A percentile compares a stretch with the other conserved stretches of the same genome.
phyloP scores from a whole-genome alignment of 202 grass and related monocot species.

The Panicum hallii region DNA sequence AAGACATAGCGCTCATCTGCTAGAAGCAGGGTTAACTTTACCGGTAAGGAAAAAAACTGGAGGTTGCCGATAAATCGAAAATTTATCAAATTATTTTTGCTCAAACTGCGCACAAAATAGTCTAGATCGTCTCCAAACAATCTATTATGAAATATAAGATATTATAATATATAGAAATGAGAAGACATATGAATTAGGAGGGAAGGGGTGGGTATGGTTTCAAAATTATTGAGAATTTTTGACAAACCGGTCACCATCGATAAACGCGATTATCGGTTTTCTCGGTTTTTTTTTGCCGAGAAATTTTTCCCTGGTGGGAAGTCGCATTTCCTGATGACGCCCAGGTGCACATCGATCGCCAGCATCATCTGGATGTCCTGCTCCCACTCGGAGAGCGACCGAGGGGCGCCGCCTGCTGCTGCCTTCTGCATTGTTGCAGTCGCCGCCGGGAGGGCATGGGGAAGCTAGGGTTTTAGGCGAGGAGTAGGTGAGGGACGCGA shows the following conservation, averaged over 20 bases:
- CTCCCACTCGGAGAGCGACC: slow-evolving; percentile 70
- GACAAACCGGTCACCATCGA: slow-evolving; percentile 59
- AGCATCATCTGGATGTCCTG: slow-evolving; percentile 97
- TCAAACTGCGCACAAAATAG: not conserved
- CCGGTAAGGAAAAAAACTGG: not conserved
- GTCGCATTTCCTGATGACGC: slow-evolving; percentile 88
- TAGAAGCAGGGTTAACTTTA: not conserved
- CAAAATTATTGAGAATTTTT: not conserved
- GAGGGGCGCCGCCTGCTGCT: slow-evolving; percentile 40
- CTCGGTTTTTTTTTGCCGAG: too few relatives aligned
- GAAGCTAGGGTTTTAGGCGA: slow-evolving; percentile 2
- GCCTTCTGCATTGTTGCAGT: slow-evolving; percentile 40
- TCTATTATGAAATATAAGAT: too few relatives aligned
- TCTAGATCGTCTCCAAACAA: too few relatives aligned
- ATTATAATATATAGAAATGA: too few relatives aligned
- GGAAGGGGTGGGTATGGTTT: too few relatives aligned
- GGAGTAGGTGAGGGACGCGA: not conserved
- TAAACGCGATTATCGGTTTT: too few relatives aligned
- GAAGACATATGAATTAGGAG: too few relatives aligned
- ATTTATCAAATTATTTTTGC: too few relatives aligned
- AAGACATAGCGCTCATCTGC: too few relatives aligned
- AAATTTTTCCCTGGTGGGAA: slow-evolving; percentile 61
- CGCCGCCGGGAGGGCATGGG: not conserved
- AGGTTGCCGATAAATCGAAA: too few relatives aligned
- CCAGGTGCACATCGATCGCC: slow-evolving; percentile 82